These are phyloP conservation scores for Bipolaris oryzae DNA, from an alignment of 2,329 filamentous ascomycete species.

Conservation along the genomic window DNA sequence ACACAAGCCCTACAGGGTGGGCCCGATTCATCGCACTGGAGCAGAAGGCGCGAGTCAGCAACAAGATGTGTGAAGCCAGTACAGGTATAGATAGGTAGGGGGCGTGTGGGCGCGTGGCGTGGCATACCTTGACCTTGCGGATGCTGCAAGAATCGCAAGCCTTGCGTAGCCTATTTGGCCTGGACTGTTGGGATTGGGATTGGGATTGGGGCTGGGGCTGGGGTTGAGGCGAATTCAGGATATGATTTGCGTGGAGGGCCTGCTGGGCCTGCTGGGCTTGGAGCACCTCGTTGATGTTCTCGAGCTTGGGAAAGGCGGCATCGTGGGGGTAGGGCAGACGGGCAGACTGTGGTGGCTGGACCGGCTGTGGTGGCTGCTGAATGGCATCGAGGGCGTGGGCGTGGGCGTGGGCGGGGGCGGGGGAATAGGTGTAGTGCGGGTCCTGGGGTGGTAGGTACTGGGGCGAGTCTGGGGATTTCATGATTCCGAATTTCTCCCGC, in stretches of 20 bases:
- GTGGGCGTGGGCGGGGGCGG: background rate
- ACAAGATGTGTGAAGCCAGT: background rate
- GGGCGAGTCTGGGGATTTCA: conserved; percentile 20
- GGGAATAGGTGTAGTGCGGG: conserved; percentile 41
- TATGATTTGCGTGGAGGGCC: conserved; percentile 45
- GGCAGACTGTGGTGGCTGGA: conserved; percentile 14
- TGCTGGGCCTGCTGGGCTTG: conserved; percentile 46
- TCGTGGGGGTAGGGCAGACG: conserved; percentile 32
- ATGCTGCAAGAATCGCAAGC: conserved; percentile 53
- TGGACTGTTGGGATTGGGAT: conserved; percentile 26
- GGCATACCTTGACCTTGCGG: conserved; percentile 48
- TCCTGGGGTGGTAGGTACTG: conserved; percentile 30
- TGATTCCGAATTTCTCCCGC: conserved; percentile 26
- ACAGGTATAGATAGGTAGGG: no score
- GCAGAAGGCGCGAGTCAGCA: conserved; percentile 16
- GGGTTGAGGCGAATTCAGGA: conserved; percentile 26
- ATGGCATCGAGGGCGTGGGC: no score
- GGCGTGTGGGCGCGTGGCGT: background rate
- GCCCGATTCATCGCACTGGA: conserved; percentile 68
- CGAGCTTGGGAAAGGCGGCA: conserved; percentile 42
- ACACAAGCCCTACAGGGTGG: conserved; percentile 70
- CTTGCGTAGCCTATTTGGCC: conserved; percentile 48
- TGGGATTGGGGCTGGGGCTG: conserved; percentile 10
- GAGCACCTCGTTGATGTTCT: conserved; percentile 46
- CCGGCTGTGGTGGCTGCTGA: background rate